phyloP scores from a whole-genome alignment of 352 stramenopile species.

The Plasmopara halstedii region DNA sequence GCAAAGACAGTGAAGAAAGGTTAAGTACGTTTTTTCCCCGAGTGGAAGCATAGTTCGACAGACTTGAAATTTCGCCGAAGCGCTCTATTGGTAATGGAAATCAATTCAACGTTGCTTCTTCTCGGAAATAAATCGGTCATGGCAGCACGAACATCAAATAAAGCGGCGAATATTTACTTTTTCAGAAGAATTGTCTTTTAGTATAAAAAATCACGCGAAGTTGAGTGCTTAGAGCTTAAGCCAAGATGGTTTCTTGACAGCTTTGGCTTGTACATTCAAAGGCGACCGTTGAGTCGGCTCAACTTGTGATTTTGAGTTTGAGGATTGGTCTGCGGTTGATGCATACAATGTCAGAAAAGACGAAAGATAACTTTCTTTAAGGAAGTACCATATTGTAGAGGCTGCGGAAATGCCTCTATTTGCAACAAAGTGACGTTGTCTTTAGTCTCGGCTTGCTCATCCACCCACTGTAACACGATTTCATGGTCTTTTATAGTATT shows the following conservation, averaged over 20 bases:
- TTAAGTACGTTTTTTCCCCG: background rate
- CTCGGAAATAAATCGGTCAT: too few relatives aligned
- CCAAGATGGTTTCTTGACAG: slow-evolving; percentile 64
- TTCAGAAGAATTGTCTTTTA: background rate
- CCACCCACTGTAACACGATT: slow-evolving; percentile 18
- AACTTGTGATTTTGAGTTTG: slow-evolving; percentile 11
- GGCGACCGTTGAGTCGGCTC: slow-evolving; percentile 22
- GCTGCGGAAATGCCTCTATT: slow-evolving; percentile 37
- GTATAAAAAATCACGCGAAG: background rate
- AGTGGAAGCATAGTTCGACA: slow-evolving; percentile 5
- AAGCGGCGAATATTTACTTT: slow-evolving; percentile 17
- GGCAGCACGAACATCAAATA: background rate
- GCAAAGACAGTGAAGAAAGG: too few relatives aligned
- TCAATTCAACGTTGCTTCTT: slow-evolving; percentile 3
- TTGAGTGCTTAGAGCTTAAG: slow-evolving; percentile 38
- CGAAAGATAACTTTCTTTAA: background rate
- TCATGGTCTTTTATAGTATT: slow-evolving; percentile 1
- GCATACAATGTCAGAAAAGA: background rate
- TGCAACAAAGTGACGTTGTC: slow-evolving; percentile 18
- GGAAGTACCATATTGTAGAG: slow-evolving; percentile 34
- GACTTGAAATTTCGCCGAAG: background rate
- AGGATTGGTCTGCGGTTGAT: slow-evolving; percentile 18
- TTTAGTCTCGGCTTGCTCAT: slow-evolving; percentile 35
- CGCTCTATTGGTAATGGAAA: slow-evolving; percentile 8
- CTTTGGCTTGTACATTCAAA: slow-evolving; percentile 23